Conservation (phyloP, 176 grass and related monocot species). For the Raddia distichophylla region DNA sequence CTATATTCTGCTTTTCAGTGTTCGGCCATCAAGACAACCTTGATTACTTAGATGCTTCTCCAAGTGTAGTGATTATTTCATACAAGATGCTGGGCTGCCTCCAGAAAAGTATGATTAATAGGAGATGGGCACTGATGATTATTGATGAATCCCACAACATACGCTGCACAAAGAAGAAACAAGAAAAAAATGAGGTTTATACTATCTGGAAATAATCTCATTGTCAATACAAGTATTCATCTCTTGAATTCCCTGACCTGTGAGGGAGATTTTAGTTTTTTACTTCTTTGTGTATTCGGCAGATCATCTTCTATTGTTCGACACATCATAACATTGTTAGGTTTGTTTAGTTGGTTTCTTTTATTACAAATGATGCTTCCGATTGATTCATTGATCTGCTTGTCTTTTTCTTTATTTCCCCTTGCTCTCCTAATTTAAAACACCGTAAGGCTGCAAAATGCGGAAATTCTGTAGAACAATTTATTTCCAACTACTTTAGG, state of each 20-base stretch:
- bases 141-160: slow-evolving; percentile 97
- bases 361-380: slow-evolving; percentile 19
- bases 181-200: slow-evolving; percentile 68
- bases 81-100: slow-evolving; percentile 88
- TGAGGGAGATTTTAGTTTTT: slow-evolving; percentile 40
- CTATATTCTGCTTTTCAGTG: slow-evolving; percentile 61
- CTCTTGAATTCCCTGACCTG: slow-evolving; percentile 1
- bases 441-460: slow-evolving; percentile 2
- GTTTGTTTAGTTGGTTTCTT: slow-evolving; percentile 26
- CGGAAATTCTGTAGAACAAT: neutral
- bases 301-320: slow-evolving; percentile 16
- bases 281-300: slow-evolving; percentile 28
- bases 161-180: slow-evolving; percentile 74
- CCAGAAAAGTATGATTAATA: slow-evolving; percentile 62
- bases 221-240: slow-evolving; percentile 7
- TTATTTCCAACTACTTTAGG: slow-evolving; percentile 26
- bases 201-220: slow-evolving; percentile 3
- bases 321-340: slow-evolving; percentile 29
- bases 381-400: slow-evolving; percentile 29
- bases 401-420: neutral
- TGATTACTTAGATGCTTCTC: slow-evolving; percentile 69
- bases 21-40: slow-evolving; percentile 89
- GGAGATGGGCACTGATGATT: slow-evolving; percentile 88
- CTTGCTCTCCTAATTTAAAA: slow-evolving; percentile 19
- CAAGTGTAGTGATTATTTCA: slow-evolving; percentile 81